Evolutionary conservation across 1,284 basidiomycete genomes (phyloP), one percentile per base, ranked within the genome.

Genomic region (Farysia itapuensis): DNA sequence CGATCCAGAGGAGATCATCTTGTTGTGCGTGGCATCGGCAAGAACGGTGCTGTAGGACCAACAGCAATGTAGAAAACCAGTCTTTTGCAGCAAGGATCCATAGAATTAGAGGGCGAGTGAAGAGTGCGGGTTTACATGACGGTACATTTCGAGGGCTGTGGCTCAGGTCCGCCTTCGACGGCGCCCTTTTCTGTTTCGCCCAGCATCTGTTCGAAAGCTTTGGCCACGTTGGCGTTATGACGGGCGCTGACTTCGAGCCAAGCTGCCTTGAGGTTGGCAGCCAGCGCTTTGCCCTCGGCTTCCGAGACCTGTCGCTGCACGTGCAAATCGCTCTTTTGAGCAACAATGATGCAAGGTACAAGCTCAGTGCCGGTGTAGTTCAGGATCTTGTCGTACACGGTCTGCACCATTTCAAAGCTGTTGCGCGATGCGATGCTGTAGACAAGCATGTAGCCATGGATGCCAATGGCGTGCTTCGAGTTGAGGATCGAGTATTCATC

Each of bases 341-440:
- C 94, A 19, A 96, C 94, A 60, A 99, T 86, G 33, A 99, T 91
- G 78, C 93, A 93, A 12, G 95, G 93, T 32, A 97, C 88, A 61
- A 86, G 85, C 52, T 86, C 85, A 41, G 90, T 83, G 37, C 93
- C 94, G 41, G 88, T 90, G 77, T 90, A 96, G 79, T 93, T 87
- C 71, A 93, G 81, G 70, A 99, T 96, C 84, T 98, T 99, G 82
- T 98, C 93, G 76, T 96, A 86, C 29, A 98, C 85, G 70, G 91
- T 88, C 77, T 89, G 85, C 61, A 96, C 84, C 89, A 97, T 96
- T 67, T 98, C 89, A 80, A 97, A 98, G 20, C 90, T 92, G 72
- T 87, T 86, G 59, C 87, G 82, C 22, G 89, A 92, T 8, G 90
- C 85, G 78, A 98, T 91, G 8, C 90, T 91, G 81, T 97, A 99